These are phyloP conservation scores for Rasamsonia emersonii DNA, from an alignment of 2,329 filamentous ascomycete genomes.

Conservation along the genomic window DNA sequence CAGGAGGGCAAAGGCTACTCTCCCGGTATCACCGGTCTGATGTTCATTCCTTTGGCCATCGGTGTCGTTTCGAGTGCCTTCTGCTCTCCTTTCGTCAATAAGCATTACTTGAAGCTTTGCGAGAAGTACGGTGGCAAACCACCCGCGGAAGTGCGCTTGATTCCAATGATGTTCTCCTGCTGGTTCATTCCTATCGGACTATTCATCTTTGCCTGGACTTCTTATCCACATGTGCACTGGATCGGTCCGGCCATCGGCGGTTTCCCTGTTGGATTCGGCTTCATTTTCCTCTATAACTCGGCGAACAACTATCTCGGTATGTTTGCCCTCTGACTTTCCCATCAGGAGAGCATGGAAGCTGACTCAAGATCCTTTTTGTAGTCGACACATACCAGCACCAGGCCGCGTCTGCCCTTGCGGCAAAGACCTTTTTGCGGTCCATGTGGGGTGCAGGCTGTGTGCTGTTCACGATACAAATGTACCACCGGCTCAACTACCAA, in stretches of 20 bases:
- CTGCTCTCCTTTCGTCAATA: slow-evolving; percentile 67
- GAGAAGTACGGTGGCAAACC: slow-evolving; percentile 60
- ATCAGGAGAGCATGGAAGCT: neutral
- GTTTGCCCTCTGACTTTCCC: slow-evolving; percentile 4
- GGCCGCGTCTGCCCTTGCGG: slow-evolving; percentile 70
- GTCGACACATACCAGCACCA: slow-evolving; percentile 63
- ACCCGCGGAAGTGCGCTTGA: slow-evolving; percentile 66
- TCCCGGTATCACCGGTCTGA: slow-evolving; percentile 65
- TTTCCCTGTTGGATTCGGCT: slow-evolving; percentile 66
- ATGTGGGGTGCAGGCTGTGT: slow-evolving; percentile 74
- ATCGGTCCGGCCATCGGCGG: slow-evolving; percentile 64
- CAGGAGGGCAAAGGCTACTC: slow-evolving; percentile 71
- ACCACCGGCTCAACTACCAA: slow-evolving; percentile 59
- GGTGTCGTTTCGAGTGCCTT: slow-evolving; percentile 61
- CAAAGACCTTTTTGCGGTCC: slow-evolving; percentile 69
- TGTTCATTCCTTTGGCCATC: slow-evolving; percentile 77
- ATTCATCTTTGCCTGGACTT: slow-evolving; percentile 62
- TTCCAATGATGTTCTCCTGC: slow-evolving; percentile 73
- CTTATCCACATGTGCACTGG: slow-evolving; percentile 59
- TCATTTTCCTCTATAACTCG: slow-evolving; percentile 76
- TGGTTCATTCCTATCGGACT: slow-evolving; percentile 62
- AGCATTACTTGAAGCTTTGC: slow-evolving; percentile 62
- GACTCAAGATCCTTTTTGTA: slow-evolving; percentile 14
- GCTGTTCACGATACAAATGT: slow-evolving; percentile 78
- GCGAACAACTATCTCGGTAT: slow-evolving; percentile 61